Percentiles rank a stretch among this genome's conserved stretches.
Conservation (phyloP, 192 early-diverging fungal genomes). For the Coemansia furcata region DNA sequence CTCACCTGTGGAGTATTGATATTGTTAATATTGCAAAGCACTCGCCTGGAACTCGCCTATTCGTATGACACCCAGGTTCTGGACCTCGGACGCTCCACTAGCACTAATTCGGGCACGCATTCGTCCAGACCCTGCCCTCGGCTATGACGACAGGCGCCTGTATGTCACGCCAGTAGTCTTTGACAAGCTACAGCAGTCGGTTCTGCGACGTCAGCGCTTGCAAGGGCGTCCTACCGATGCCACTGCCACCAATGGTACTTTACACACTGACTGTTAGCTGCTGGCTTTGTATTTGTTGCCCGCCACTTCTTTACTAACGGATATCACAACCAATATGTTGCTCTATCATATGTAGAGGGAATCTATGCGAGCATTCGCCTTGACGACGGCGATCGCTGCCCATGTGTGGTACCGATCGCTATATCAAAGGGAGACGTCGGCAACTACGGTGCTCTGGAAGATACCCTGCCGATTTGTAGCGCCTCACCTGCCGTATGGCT, state of each 20-base stretch:
- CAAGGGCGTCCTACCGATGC: background rate
- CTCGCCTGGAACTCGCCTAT: background rate
- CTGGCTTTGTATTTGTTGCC: background rate
- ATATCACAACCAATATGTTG: background rate
- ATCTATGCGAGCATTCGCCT: constrained; percentile 13
- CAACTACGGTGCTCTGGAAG: background rate
- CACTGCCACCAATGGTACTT: background rate
- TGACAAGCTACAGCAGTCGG: constrained; percentile 11
- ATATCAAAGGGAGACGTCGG: background rate
- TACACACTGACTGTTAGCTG: background rate
- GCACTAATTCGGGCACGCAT: constrained; percentile 34
- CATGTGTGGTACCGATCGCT: constrained; percentile 9
- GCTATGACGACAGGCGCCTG: background rate
- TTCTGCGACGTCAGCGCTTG: constrained; percentile 12
- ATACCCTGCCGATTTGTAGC: constrained; percentile 8
- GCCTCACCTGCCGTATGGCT: constrained; percentile 8
- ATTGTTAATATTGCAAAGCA: background rate
- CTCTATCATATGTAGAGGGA: background rate
- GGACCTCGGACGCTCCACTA: constrained; percentile 47
- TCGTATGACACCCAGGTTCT: constrained; percentile 36
- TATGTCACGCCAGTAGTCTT: constrained; percentile 16
- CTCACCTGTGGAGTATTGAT: background rate
- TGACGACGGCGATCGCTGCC: background rate
- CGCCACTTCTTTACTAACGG: background rate
- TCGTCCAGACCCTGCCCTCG: background rate